A percentile compares a stretch with the other conserved stretches of the same genome.
Conservation (phyloP, 1,139 yeast genomes). For the Candida sp. region DNA sequence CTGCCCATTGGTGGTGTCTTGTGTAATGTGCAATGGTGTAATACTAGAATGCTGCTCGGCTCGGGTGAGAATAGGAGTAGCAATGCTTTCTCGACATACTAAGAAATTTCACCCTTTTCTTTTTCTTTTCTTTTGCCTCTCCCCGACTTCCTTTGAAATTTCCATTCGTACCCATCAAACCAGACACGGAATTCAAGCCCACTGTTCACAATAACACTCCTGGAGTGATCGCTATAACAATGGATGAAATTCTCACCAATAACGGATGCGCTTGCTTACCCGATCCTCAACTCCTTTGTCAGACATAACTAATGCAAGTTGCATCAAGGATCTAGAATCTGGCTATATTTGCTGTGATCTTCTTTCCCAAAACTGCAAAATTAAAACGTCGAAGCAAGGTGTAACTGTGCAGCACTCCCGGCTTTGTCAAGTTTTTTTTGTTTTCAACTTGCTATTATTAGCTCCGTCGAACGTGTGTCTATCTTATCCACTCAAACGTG, state of each 20-base stretch:
- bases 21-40: too few relatives aligned
- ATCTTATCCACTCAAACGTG: not conserved
- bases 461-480: not conserved
- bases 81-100: not conserved
- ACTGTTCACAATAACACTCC: too few relatives aligned
- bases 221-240: too few relatives aligned
- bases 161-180: too few relatives aligned
- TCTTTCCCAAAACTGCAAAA: slow-evolving; percentile 1
- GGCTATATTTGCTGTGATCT: not conserved
- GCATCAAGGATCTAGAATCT: not conserved
- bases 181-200: too few relatives aligned
- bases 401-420: not conserved
- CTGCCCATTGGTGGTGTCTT: not conserved
- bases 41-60: too few relatives aligned
- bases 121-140: not conserved
- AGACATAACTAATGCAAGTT: not conserved
- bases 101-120: not conserved
- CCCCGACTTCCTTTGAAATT: too few relatives aligned
- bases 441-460: not conserved
- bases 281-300: not conserved
- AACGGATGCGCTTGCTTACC: not conserved
- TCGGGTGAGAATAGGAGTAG: not conserved
- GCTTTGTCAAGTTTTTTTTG: not conserved
- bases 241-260: not conserved
- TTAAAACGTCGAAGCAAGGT: not conserved